A percentile compares a stretch with the other conserved stretches of the same genome.
Conservation (phyloP, 495 filamentous ascomycete species). For the Xylaria sp. region DNA sequence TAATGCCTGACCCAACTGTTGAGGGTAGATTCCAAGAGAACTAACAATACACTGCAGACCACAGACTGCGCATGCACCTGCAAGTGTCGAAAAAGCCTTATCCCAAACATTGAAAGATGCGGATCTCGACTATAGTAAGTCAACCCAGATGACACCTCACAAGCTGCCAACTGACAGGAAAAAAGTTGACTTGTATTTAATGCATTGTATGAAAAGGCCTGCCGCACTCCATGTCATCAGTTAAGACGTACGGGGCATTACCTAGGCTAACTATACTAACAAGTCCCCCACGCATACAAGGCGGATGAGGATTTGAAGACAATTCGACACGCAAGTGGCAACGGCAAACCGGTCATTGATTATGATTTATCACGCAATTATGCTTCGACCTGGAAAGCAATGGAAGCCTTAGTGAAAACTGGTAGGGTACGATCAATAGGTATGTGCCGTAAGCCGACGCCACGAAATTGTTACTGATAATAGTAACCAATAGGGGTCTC, state of each 20-base stretch:
- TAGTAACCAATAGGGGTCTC: constrained; percentile 38
- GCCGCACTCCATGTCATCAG: background rate
- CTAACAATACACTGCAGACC: constrained; percentile 23
- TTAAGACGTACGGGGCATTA: constrained; percentile 10
- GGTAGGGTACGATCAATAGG: constrained; percentile 47
- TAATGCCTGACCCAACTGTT: constrained; percentile 20
- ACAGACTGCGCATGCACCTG: constrained; percentile 44
- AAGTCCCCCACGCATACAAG: constrained; percentile 48
- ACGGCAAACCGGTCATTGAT: constrained; percentile 44
- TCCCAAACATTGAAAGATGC: constrained; percentile 35
- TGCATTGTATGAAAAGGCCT: constrained; percentile 41
- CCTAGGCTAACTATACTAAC: constrained; percentile 24
- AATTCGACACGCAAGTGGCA: constrained; percentile 45
- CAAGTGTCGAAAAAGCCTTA: constrained; percentile 41
- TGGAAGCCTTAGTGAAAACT: constrained; percentile 44
- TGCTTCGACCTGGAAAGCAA: constrained; percentile 44
- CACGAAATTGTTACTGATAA: constrained; percentile 12
- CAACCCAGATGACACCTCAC: constrained; percentile 3
- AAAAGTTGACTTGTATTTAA: constrained; percentile 45
- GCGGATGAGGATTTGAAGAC: constrained; percentile 37
- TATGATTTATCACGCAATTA: constrained; percentile 44
- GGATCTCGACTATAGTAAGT: constrained; percentile 40
- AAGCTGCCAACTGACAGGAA: constrained; percentile 14
- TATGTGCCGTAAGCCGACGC: constrained; percentile 17
- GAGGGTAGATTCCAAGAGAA: constrained; percentile 8